These are phyloP conservation scores for Echria macrotheca DNA, from an alignment of 495 filamentous ascomycete species.

Conservation along the genomic window DNA sequence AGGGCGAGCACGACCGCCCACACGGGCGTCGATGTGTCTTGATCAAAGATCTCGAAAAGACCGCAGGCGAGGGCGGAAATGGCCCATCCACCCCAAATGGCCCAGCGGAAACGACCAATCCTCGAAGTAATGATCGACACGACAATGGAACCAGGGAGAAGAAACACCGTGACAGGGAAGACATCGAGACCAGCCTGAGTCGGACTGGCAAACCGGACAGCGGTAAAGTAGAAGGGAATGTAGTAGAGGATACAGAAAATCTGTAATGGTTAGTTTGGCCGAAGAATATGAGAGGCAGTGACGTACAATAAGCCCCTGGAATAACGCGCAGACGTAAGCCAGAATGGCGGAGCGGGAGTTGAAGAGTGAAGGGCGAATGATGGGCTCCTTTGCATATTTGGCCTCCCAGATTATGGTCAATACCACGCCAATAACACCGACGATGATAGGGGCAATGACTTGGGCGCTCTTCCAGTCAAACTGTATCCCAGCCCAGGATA, in stretches of 20 bases:
- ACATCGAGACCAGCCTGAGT: constrained; percentile 46
- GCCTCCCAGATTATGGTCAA: constrained; percentile 35
- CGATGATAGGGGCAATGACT: constrained; percentile 42
- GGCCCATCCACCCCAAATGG: constrained; percentile 54
- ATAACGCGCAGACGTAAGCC: constrained; percentile 28
- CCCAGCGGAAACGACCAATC: constrained; percentile 49
- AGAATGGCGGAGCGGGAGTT: constrained; percentile 28
- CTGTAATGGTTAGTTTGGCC: constrained; percentile 14
- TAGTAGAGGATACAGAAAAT: constrained; percentile 48
- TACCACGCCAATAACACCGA: constrained; percentile 32
- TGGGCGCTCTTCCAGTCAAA: constrained; percentile 43
- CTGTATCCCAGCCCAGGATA: constrained; percentile 55
- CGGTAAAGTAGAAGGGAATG: constrained; percentile 60
- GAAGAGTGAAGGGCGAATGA: constrained; percentile 51
- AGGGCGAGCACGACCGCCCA: constrained; percentile 52
- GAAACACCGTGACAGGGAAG: constrained; percentile 25
- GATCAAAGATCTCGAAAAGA: constrained; percentile 41
- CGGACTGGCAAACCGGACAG: constrained; percentile 49
- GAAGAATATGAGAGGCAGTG: constrained; percentile 29
- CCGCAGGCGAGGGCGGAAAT: constrained; percentile 45
- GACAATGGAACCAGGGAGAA: constrained; percentile 37
- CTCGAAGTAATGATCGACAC: constrained; percentile 44
- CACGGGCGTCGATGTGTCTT: constrained; percentile 37
- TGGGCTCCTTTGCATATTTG: constrained; percentile 41
- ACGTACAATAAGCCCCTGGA: constrained; percentile 37